Conservation (phyloP, 148 eudicot genomes). For the Rhododendron ferrugineum region DNA sequence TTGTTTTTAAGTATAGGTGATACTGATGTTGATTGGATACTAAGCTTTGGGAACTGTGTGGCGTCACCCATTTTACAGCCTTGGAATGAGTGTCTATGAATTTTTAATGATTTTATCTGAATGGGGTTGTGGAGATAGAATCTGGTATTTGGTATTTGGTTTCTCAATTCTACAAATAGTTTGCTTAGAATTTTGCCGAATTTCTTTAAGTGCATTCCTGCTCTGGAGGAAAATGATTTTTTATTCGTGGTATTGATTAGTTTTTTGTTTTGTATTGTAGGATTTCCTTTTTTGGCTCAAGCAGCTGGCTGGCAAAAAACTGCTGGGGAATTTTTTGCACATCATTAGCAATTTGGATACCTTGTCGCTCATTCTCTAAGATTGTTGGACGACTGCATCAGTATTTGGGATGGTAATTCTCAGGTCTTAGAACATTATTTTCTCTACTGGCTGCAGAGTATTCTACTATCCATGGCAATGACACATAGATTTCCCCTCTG, state of each 20-base stretch:
- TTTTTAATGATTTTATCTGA: background rate
- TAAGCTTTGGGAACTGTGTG: background rate
- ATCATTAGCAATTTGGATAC: background rate
- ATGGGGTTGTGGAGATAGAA: background rate
- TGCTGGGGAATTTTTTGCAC: background rate
- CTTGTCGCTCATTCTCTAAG: background rate
- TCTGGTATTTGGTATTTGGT: background rate
- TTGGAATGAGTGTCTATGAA: background rate
- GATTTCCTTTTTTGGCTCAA: conserved; percentile 11
- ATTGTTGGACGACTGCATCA: background rate
- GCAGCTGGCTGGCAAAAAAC: background rate
- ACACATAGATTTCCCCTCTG: background rate
- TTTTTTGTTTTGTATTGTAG: conserved; percentile 6
- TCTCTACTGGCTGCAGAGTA: background rate
- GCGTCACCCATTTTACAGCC: background rate
- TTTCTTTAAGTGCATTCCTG: background rate
- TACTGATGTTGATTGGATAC: background rate
- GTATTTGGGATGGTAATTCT: conserved; percentile 18
- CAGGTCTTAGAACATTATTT: background rate
- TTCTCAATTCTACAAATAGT: background rate
- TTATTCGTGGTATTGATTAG: background rate
- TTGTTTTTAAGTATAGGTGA: background rate
- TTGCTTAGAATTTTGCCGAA: background rate
- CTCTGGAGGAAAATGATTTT: background rate
- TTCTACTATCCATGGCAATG: background rate